Base-by-base conservation (phyloP, 2,329 filamentous ascomycete genomes). In the Colletotrichum sp. region DNA sequence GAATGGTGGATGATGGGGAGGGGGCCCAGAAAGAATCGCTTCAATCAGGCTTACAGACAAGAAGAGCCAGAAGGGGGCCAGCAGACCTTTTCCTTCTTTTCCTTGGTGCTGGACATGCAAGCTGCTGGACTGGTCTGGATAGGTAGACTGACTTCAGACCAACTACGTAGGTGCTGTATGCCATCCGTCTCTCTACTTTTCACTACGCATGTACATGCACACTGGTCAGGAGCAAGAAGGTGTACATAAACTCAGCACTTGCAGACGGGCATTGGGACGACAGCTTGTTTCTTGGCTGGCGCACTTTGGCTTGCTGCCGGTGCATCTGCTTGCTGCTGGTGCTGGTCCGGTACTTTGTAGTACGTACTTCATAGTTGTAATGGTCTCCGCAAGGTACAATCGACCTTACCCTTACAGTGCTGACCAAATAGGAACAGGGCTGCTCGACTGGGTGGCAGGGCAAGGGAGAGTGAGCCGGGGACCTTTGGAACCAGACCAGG, bases 391-490 rank as follows among this genome's bases (percentile, higher is more conserved):
- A 58, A 58, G 30, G 52, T 68, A 66, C 24, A 52, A 30, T 52
- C 43, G 43, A 52, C 43, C 43, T 52, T 21, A 52, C 43, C 43
- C 14, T 12, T 21, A 34, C 28, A 56, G 64, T 36, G 64, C 64
- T 67, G 64, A 67, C 64, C 43, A 55, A 58, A 67, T 58, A 59
- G 52, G 55, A 62, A 69, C 18, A 52, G 56, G n/a, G 56, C 67
- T 69, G 67, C 56, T 62, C 28, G 36, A 69, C 34, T 62, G 55
- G 67, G 72, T 75, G 73, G 69, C 73, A 68, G 73, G 73, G 69
- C 63, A 75, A 75, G 73, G 73, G 73, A 75, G 69, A 18, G 21
- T 58, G 63, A 73, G 73, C 73, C 63, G 63, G 73, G 58, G 63
- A 58, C 73, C 63, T 73, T 63, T 73, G 62, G 73, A 32, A 36